A percentile compares a stretch with the other conserved stretches of the same genome.
Evolutionary conservation across 2,329 filamentous ascomycete genomes (phyloP).

Genomic region (Diplodia intermedia): DNA sequence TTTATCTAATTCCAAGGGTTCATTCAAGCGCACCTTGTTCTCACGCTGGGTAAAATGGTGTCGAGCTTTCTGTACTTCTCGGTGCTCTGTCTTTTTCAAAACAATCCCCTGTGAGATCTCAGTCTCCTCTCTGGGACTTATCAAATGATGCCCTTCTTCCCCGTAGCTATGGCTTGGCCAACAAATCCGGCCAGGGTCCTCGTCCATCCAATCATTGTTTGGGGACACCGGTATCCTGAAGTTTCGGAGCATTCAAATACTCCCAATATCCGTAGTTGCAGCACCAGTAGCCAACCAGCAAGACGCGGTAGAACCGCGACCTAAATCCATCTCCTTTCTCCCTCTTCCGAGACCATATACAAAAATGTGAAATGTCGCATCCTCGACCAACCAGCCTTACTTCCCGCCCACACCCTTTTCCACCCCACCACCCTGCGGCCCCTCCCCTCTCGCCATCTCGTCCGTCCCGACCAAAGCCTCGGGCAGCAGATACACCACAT

Average conservation of each 20-base stretch:
- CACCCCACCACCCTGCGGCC: conserved; percentile 28
- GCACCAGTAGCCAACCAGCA: neutral
- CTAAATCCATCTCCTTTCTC: neutral
- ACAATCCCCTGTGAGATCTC: neutral
- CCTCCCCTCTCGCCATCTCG: conserved; percentile 58
- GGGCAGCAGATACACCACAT: conserved; percentile 67
- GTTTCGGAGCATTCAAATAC: neutral
- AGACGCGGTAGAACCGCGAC: neutral
- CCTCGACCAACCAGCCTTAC: neutral
- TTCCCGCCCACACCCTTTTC: neutral
- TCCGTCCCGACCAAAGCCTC: conserved; percentile 65
- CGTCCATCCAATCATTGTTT: neutral
- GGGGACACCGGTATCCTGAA: neutral
- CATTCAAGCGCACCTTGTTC: neutral
- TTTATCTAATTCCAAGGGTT: neutral
- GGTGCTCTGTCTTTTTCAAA: neutral
- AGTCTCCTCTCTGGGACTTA: neutral
- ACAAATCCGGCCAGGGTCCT: neutral
- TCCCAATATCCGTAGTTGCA: neutral
- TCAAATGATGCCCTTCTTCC: neutral
- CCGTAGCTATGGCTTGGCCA: neutral
- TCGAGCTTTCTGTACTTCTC: neutral
- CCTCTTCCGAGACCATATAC: too few relatives aligned
- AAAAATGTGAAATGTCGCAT: neutral
- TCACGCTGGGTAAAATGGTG: neutral